Percentiles rank a stretch among this genome's conserved stretches.
phyloP scores from a whole-genome alignment of 2,329 filamentous ascomycete genomes.

The Ceratocystis variospora region DNA sequence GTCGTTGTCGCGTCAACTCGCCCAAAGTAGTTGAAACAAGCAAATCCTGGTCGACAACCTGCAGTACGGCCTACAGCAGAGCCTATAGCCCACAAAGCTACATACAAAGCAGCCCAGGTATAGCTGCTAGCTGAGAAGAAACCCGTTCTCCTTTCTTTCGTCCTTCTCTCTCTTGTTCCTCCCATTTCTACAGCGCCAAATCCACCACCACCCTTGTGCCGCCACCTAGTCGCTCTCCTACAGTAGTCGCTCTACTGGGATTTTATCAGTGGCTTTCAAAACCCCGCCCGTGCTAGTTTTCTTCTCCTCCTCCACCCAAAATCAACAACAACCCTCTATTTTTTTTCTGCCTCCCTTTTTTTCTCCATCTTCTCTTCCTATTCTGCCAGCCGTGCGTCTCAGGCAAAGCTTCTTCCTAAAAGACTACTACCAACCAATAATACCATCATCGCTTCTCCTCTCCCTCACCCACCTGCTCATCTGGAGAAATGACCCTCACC shows the following conservation, averaged over 20 bases:
- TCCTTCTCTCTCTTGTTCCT: constrained; percentile 1
- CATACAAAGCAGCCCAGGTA: no score
- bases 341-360: constrained; percentile 17
- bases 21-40: no score
- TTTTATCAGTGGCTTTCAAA: constrained; percentile 17
- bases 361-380: constrained; percentile 20
- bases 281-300: constrained; percentile 20
- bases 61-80: no score
- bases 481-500: constrained; percentile 45
- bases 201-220: neutral
- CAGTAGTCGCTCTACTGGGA: neutral
- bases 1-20: no score
- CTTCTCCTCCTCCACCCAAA: constrained; percentile 20
- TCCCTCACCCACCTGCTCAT: constrained; percentile 22
- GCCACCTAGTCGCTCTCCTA: neutral
- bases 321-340: constrained; percentile 13
- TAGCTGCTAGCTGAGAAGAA: no score
- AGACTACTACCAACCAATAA: neutral
- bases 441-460: constrained; percentile 1
- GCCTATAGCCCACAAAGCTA: no score
- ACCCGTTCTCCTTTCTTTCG: neutral
- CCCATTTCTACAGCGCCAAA: constrained; percentile 5
- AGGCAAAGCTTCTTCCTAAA: constrained; percentile 14
- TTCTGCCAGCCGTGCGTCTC: constrained; percentile 16
- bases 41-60: no score